phyloP scores from a whole-genome alignment of 2,329 filamentous ascomycete genomes.

The Neobulgaria alba region DNA sequence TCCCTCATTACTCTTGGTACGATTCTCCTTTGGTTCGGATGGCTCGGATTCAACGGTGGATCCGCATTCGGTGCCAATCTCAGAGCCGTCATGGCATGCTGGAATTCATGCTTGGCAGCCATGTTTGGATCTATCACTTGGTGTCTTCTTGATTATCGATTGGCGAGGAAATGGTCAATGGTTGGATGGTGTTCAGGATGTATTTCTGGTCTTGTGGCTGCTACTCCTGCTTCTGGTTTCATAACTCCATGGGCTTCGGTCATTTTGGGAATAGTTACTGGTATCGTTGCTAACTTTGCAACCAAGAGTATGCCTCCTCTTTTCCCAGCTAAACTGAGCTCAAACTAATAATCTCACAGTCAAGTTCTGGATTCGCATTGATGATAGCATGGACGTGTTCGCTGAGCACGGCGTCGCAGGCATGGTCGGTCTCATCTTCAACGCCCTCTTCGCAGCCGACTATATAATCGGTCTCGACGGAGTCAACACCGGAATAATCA shows the following conservation, averaged over 20 bases:
- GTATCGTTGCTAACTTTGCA: slow-evolving; percentile 57
- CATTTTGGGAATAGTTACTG: slow-evolving; percentile 57
- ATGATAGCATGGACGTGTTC: slow-evolving; percentile 65
- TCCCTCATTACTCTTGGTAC: slow-evolving; percentile 94
- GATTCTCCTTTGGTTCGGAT: slow-evolving; percentile 94
- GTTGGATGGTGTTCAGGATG: slow-evolving; percentile 66
- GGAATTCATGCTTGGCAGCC: slow-evolving; percentile 77
- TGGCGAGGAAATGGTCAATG: slow-evolving; percentile 44
- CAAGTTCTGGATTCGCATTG: slow-evolving; percentile 48
- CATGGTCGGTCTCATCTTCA: slow-evolving; percentile 63
- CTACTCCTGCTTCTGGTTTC: slow-evolving; percentile 61
- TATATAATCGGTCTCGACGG: slow-evolving; percentile 69
- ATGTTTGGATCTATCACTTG: slow-evolving; percentile 89
- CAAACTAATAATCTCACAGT: slow-evolving; percentile 17
- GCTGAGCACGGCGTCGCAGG: slow-evolving; percentile 64
- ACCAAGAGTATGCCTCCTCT: slow-evolving; percentile 42
- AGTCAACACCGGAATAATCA: slow-evolving; percentile 56
- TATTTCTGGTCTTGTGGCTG: slow-evolving; percentile 62
- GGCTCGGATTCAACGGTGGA: slow-evolving; percentile 97
- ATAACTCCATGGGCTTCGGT: slow-evolving; percentile 61
- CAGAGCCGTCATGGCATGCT: slow-evolving; percentile 91
- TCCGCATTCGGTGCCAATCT: slow-evolving; percentile 91
- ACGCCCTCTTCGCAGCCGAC: slow-evolving; percentile 61
- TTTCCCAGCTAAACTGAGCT: neutral
- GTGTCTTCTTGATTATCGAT: slow-evolving; percentile 91